Percentiles rank a stretch among this genome's conserved stretches.
Conservation (phyloP, 2,329 filamentous ascomycete genomes). For the Cladorrhinum sp. region DNA sequence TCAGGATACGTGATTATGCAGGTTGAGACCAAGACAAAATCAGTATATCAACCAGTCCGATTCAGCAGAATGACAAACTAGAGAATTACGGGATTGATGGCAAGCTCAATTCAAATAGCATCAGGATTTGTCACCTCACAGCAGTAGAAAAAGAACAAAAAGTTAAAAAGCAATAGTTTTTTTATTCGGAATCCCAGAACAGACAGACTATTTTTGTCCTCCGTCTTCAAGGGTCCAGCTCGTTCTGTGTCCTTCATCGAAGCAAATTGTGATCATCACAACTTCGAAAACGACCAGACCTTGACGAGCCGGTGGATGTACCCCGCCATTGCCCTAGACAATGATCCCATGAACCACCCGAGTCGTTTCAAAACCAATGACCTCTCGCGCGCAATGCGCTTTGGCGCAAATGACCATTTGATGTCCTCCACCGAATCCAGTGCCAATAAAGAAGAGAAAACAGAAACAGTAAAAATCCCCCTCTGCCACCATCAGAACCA, state of each 20-base stretch:
- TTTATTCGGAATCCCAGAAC: conserved; percentile 25
- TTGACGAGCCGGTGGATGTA: no score
- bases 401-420: conserved; percentile 6
- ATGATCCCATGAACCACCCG: background rate
- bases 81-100: no score
- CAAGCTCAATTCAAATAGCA: no score
- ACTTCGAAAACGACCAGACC: no score
- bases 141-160: background rate
- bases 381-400: conserved; percentile 20
- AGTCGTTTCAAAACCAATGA: conserved; percentile 16
- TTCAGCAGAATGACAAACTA: no score
- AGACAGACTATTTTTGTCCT: conserved; percentile 8
- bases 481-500: conserved; percentile 19
- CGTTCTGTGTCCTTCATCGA: background rate
- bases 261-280: background rate
- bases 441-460: conserved; percentile 19
- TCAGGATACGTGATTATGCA: no score
- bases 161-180: conserved; percentile 15
- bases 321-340: background rate
- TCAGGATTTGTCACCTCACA: background rate
- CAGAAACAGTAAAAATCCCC: conserved; percentile 23
- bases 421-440: conserved; percentile 4
- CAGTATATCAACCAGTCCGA: no score
- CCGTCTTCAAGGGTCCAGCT: background rate
- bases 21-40: no score